Base-by-base conservation (phyloP, 2,329 filamentous ascomycete species). In the Harringtonia lauricola region DNA sequence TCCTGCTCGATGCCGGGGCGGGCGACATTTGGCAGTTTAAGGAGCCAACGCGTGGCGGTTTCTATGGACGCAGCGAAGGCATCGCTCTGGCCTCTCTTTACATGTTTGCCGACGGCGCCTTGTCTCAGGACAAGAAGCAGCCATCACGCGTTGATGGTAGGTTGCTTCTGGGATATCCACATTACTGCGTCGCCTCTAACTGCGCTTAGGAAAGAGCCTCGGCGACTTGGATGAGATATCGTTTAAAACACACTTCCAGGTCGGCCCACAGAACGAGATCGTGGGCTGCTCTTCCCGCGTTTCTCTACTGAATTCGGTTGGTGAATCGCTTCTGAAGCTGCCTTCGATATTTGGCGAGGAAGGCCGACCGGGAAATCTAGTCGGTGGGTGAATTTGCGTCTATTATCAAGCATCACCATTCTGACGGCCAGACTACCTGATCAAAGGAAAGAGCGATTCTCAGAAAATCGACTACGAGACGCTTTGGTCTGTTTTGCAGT, bases 1-100 rank as follows among this genome's bases (percentile, higher is more conserved):
- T 79, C 1, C 61, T 79, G 15, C 59, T 78, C 0, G 74, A 79
- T 51, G 74, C 71, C 0, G 71, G 71, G 0, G 71, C 71, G 0
- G 71, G 71, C 2, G 67, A 74, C 52, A 47, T 56, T 12, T 74
- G 71, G 71, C 55, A 51, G 0, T 74, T 62, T 43, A 57, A 53
- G 1, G 71, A 74, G 51, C 60, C 65, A 0, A 54, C 45, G 1
- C 58, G 58, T 2, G 57, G 54, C 7, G 48, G 57, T 8, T 47
- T 50, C 8, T 67, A 66, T 36, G 60, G 56, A 9, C 54, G 70
- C 4, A 71, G 67, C 41, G 71, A 74, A 48, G 70, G 71, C 2
- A 71, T 73, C 30, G 71, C 70, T 1, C 65, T 73, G 2, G 70
- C 70, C 0, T 63, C 61, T 2, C 54, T 72, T 2, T 60, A 74